Conservation (phyloP, 2,329 filamentous ascomycete species). For the Apiospora phragmitis region DNA sequence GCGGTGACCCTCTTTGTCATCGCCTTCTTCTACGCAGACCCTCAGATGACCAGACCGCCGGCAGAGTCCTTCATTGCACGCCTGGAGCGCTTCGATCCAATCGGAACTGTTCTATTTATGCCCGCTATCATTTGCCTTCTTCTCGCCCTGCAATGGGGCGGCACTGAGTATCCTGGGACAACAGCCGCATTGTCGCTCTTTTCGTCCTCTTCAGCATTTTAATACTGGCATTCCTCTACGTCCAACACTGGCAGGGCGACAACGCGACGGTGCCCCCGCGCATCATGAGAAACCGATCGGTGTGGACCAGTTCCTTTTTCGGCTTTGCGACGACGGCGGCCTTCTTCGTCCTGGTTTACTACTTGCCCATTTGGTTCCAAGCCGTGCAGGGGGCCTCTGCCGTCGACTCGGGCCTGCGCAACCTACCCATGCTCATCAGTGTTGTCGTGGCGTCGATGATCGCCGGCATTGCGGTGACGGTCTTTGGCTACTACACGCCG, state of each 20-base stretch:
- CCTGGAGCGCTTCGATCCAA: constrained; percentile 27
- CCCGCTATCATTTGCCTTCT: constrained; percentile 43
- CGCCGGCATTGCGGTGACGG: constrained; percentile 29
- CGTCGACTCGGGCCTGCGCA: constrained; percentile 36
- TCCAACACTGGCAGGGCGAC: constrained; percentile 38
- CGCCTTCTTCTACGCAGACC: constrained; percentile 26
- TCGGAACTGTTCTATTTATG: constrained; percentile 29
- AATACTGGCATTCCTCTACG: constrained; percentile 31
- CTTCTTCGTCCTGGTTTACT: constrained; percentile 35
- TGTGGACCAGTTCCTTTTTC: constrained; percentile 30
- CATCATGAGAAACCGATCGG: constrained; percentile 37
- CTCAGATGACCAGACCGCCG: constrained; percentile 11
- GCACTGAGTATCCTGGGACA: constrained; percentile 36
- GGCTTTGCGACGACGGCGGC: constrained; percentile 36
- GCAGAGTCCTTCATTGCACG: constrained; percentile 20
- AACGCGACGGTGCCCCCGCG: constrained; percentile 41
- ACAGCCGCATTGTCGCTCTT: constrained; percentile 34
- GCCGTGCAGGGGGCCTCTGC: constrained; percentile 35
- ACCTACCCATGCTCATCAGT: constrained; percentile 34
- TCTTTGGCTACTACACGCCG: constrained; percentile 38
- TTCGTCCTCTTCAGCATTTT: constrained; percentile 34
- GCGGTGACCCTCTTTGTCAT: constrained; percentile 26
- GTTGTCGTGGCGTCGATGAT: constrained; percentile 30
- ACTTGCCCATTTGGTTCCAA: constrained; percentile 32
- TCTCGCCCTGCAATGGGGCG: constrained; percentile 49